Conservation (phyloP, 441 rosid species). For the Theobroma grandiflorum region DNA sequence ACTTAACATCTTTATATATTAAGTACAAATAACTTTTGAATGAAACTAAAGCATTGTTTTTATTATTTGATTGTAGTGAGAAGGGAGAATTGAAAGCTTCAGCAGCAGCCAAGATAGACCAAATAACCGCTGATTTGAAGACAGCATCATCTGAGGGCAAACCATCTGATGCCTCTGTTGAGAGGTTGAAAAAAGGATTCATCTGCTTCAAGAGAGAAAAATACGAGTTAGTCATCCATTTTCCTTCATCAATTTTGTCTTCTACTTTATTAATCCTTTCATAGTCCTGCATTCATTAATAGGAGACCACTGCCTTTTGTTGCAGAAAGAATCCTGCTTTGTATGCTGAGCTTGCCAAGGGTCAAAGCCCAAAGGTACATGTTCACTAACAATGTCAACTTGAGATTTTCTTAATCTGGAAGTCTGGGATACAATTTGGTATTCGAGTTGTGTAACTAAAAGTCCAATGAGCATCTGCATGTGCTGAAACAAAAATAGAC, state of each 20-base stretch:
- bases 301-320: background rate
- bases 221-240: slow-evolving; percentile 61
- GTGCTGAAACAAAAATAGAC: background rate
- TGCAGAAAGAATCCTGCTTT: slow-evolving; percentile 77
- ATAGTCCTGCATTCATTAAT: background rate
- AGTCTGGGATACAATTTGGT: too few species aligned
- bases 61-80: slow-evolving; percentile 51
- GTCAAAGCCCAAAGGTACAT: slow-evolving; percentile 71
- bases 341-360: slow-evolving; percentile 80
- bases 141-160: slow-evolving; percentile 44
- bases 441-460: too few species aligned
- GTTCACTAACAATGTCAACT: background rate
- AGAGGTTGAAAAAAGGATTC: slow-evolving; percentile 79
- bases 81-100: slow-evolving; percentile 74
- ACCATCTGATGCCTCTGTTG: slow-evolving; percentile 52
- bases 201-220: slow-evolving; percentile 87
- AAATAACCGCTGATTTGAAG: slow-evolving; percentile 70
- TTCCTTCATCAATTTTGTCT: background rate
- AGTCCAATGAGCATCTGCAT: background rate
- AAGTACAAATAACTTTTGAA: too few species aligned
- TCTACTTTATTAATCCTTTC: background rate
- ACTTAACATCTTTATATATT: too few species aligned
- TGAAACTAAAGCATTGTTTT: background rate
- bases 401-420: background rate
- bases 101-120: slow-evolving; percentile 83